These are phyloP conservation scores for Musa troglodytarum DNA, from an alignment of 176 grass and related monocot species.

Conservation along the genomic window DNA sequence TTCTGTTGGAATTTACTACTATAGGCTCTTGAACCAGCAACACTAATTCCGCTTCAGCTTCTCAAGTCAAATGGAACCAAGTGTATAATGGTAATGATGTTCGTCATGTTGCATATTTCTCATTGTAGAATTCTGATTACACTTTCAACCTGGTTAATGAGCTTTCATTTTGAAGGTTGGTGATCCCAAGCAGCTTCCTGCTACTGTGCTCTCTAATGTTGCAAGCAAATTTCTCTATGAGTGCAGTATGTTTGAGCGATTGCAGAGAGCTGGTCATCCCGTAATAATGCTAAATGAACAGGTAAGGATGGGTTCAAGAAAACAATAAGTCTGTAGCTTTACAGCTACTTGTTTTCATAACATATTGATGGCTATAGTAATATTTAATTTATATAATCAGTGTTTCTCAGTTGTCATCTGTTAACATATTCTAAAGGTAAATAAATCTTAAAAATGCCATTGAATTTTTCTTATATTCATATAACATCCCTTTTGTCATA, in stretches of 20 bases:
- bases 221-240: slow-evolving; percentile 89
- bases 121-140: slow-evolving; percentile 2
- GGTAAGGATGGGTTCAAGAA: slow-evolving; percentile 27
- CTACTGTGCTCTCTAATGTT: slow-evolving; percentile 87
- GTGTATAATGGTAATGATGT: slow-evolving; percentile 69
- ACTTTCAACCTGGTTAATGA: slow-evolving; percentile 12
- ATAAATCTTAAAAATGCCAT: neutral
- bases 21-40: slow-evolving; percentile 95
- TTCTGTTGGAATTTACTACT: slow-evolving; percentile 21
- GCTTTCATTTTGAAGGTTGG: slow-evolving; percentile 66
- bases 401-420: neutral
- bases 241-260: slow-evolving; percentile 99
- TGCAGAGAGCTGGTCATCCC: slow-evolving; percentile 85
- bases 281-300: slow-evolving; percentile 95
- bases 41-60: slow-evolving; percentile 90
- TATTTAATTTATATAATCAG: neutral
- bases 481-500: too few relatives aligned
- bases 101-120: slow-evolving; percentile 9
- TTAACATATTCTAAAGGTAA: neutral
- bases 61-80: slow-evolving; percentile 96
- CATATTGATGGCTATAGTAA: neutral
- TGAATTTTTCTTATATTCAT: too few relatives aligned
- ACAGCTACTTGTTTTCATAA: neutral
- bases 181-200: slow-evolving; percentile 95
- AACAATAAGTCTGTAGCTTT: neutral